Evolutionary conservation across 495 filamentous ascomycete genomes (phyloP).

Genomic region (Podospora conica): DNA sequence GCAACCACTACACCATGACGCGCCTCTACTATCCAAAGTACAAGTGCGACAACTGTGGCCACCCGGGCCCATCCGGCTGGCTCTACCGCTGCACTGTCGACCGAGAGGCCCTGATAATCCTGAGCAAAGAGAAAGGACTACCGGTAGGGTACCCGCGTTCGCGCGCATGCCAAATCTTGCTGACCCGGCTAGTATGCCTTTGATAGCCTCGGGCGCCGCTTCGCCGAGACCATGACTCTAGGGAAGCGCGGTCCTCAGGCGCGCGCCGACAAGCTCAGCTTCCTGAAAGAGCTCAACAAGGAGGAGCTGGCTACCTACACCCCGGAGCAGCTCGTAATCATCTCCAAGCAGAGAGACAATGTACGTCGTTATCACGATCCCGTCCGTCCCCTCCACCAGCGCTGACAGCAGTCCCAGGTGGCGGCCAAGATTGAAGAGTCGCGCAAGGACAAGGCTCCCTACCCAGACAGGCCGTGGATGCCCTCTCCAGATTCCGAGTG

Average conservation of each 20-base stretch:
- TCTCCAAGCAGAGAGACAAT: slow-evolving; percentile 38
- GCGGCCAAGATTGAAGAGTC: slow-evolving; percentile 19
- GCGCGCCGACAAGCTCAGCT: slow-evolving; percentile 30
- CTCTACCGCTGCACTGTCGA: slow-evolving; percentile 63
- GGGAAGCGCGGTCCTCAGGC: slow-evolving; percentile 29
- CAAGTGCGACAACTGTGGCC: slow-evolving; percentile 48
- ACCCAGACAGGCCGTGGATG: slow-evolving; percentile 32
- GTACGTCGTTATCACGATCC: slow-evolving; percentile 16
- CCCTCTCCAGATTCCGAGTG: slow-evolving; percentile 39
- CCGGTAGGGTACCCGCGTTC: slow-evolving; percentile 21
- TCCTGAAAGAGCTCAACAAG: slow-evolving; percentile 48
- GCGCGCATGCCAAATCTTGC: neutral
- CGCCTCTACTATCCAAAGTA: slow-evolving; percentile 41
- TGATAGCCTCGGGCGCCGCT: slow-evolving; percentile 20
- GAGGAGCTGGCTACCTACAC: slow-evolving; percentile 43
- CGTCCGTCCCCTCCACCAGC: neutral
- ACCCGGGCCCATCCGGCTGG: slow-evolving; percentile 50
- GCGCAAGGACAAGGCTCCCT: slow-evolving; percentile 11
- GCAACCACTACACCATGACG: slow-evolving; percentile 56
- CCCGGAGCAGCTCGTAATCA: slow-evolving; percentile 31
- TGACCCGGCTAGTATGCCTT: slow-evolving; percentile 23
- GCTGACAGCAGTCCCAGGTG: slow-evolving; percentile 17
- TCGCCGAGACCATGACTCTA: slow-evolving; percentile 21
- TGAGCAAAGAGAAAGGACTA: slow-evolving; percentile 27
- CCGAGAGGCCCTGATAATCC: slow-evolving; percentile 37